These are phyloP conservation scores for Coniophora puteana DNA, from an alignment of 1,284 basidiomycete genomes.

Conservation along the genomic window DNA sequence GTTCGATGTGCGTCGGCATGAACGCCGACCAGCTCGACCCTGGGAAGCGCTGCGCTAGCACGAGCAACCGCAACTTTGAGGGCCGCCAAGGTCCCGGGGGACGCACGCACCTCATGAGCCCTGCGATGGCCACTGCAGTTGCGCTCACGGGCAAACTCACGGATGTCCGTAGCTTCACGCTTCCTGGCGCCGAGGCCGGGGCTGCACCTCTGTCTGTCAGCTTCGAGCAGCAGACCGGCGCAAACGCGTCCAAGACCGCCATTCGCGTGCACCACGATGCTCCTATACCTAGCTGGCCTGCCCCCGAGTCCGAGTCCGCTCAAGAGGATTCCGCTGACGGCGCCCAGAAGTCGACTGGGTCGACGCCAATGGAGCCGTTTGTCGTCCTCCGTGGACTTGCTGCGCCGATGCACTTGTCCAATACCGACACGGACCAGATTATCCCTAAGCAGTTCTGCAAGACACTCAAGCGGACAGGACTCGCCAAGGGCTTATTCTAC, in stretches of 20 bases:
- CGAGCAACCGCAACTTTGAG: conserved; percentile 94
- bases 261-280: conserved; percentile 39
- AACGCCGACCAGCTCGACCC: conserved; percentile 89
- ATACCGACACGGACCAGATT: conserved; percentile 94
- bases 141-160: conserved; percentile 83
- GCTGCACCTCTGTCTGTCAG: conserved; percentile 59
- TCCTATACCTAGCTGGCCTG: conserved; percentile 32
- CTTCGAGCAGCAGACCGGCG: no score
- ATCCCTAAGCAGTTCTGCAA: conserved; percentile 93
- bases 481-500: conserved; percentile 84
- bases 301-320: conserved; percentile 47
- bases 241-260: conserved; percentile 23
- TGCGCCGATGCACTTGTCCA: conserved; percentile 82
- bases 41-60: conserved; percentile 87
- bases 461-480: conserved; percentile 85
- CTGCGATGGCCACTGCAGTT: conserved; percentile 90
- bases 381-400: conserved; percentile 76
- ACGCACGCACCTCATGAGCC: conserved; percentile 85
- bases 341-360: conserved; percentile 44
- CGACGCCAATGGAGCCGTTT: conserved; percentile 73
- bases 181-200: conserved; percentile 42
- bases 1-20: conserved; percentile 96
- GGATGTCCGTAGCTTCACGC: conserved; percentile 80
- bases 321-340: conserved; percentile 27
- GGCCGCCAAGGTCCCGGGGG: conserved; percentile 88